Evolutionary conservation across 768 basidiomycete species (phyloP).

Genomic region (Macrolepiota dolichaula): DNA sequence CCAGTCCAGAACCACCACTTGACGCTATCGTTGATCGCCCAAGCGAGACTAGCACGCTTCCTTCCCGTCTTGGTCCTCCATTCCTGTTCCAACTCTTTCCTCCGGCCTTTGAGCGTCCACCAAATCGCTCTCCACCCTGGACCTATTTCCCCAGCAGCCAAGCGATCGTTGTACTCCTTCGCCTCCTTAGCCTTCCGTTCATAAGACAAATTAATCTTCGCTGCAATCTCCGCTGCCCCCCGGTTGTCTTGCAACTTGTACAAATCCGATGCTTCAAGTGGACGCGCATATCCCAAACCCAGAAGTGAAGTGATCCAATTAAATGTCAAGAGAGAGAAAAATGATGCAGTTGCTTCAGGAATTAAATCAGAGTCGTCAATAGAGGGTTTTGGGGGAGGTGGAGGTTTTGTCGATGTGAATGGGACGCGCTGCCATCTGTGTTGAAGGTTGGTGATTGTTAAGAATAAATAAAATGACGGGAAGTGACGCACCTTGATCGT

Average conservation of each 20-base stretch:
- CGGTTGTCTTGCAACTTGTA: constrained; percentile 71
- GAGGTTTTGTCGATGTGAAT: constrained; percentile 35
- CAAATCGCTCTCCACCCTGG: constrained; percentile 51
- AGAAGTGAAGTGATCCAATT: constrained; percentile 75
- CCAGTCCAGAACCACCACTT: constrained; percentile 78
- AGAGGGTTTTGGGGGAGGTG: constrained; percentile 45
- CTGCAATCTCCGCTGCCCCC: constrained; percentile 56
- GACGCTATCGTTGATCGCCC: constrained; percentile 75
- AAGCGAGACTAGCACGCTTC: constrained; percentile 56
- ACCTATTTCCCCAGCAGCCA: constrained; percentile 61
- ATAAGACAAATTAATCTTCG: constrained; percentile 62
- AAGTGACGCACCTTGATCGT: constrained; percentile 7
- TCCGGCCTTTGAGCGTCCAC: constrained; percentile 59
- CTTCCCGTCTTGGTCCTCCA: constrained; percentile 67
- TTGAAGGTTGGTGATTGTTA: neutral
- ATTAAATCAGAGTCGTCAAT: constrained; percentile 58
- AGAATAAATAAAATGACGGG: neutral
- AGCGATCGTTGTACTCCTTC: constrained; percentile 64
- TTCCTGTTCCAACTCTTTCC: constrained; percentile 51
- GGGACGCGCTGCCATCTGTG: constrained; percentile 32
- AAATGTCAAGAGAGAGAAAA: constrained; percentile 62
- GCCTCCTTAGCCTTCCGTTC: constrained; percentile 53
- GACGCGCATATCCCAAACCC: constrained; percentile 71
- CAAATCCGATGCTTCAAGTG: constrained; percentile 77
- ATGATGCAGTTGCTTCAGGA: constrained; percentile 64